Evolutionary conservation across 2,329 filamentous ascomycete genomes (phyloP).

Genomic region (Fusarium sp.): DNA sequence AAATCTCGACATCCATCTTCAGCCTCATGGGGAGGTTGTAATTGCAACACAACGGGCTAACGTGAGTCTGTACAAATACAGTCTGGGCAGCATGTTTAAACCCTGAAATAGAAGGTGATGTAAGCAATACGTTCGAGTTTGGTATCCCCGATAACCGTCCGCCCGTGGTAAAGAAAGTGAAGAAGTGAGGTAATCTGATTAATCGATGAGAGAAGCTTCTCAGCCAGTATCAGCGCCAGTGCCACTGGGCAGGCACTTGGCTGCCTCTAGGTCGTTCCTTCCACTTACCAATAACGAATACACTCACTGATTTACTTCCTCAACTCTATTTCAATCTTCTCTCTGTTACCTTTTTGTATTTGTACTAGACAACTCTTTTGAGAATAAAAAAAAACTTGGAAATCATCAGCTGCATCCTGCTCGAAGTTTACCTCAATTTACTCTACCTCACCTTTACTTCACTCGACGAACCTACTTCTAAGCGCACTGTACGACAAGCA

Average conservation of each 20-base stretch:
- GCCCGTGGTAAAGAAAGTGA: not conserved
- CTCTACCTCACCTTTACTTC: not conserved
- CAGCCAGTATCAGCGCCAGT: conserved; percentile 2
- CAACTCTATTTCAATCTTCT: not conserved
- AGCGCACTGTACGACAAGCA: conserved; percentile 43
- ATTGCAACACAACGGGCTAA: conserved; percentile 4
- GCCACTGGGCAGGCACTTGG: not conserved
- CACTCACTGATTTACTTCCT: not conserved
- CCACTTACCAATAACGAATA: not conserved
- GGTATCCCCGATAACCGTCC: conserved; percentile 5
- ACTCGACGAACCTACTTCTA: not conserved
- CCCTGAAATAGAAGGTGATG: conserved; percentile 30
- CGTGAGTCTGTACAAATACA: conserved; percentile 1
- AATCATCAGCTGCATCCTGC: not conserved
- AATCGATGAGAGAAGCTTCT: conserved; percentile 4
- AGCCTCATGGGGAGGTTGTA: conserved; percentile 4
- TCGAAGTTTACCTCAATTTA: conserved; percentile 7
- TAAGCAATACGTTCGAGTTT: conserved; percentile 15
- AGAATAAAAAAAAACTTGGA: not conserved
- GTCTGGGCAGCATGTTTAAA: conserved; percentile 4
- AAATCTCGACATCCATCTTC: not conserved
- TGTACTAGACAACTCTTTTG: not conserved
- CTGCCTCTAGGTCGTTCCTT: conserved; percentile 11
- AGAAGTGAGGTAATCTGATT: conserved; percentile 13
- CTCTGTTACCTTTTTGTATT: not conserved